Percentiles rank a stretch among this genome's conserved stretches.
Evolutionary conservation across 2,329 filamentous ascomycete genomes (phyloP).

Genomic region (Corynespora cassiicola): DNA sequence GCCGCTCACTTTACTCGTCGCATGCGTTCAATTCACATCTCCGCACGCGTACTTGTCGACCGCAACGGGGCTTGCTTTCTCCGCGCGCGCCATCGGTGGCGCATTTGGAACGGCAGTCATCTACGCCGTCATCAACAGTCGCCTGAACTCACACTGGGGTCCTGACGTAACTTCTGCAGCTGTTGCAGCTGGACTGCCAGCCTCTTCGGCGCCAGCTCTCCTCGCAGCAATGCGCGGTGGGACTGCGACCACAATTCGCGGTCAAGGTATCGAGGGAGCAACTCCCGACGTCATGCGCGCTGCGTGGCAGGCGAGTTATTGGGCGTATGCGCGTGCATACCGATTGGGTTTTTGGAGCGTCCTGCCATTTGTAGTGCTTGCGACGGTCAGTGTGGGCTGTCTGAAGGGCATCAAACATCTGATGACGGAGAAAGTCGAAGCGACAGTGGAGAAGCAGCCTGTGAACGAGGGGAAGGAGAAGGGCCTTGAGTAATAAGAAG

Average conservation of each 20-base stretch:
- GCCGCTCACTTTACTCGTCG: constrained; percentile 38
- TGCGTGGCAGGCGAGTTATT: constrained; percentile 33
- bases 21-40: constrained; percentile 38
- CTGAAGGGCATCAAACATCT: constrained; percentile 28
- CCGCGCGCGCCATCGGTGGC: constrained; percentile 39
- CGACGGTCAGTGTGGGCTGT: constrained; percentile 27
- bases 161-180: constrained; percentile 28
- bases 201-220: constrained; percentile 21
- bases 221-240: constrained; percentile 26
- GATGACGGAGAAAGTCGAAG: constrained; percentile 22
- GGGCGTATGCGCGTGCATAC: constrained; percentile 37
- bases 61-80: constrained; percentile 40
- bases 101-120: constrained; percentile 40
- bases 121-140: constrained; percentile 34
- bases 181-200: constrained; percentile 27
- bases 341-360: constrained; percentile 38
- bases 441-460: constrained; percentile 25
- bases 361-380: constrained; percentile 37
- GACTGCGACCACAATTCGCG: constrained; percentile 12
- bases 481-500: too few relatives aligned
- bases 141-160: constrained; percentile 26
- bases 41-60: constrained; percentile 38
- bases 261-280: constrained; percentile 18
- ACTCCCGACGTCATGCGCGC: constrained; percentile 22
- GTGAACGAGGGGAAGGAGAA: constrained; percentile 19